Evolutionary conservation across 208 protist species (phyloP), one percentile per base, ranked within the genome.

Genomic region (Crithidia fasciculata): DNA sequence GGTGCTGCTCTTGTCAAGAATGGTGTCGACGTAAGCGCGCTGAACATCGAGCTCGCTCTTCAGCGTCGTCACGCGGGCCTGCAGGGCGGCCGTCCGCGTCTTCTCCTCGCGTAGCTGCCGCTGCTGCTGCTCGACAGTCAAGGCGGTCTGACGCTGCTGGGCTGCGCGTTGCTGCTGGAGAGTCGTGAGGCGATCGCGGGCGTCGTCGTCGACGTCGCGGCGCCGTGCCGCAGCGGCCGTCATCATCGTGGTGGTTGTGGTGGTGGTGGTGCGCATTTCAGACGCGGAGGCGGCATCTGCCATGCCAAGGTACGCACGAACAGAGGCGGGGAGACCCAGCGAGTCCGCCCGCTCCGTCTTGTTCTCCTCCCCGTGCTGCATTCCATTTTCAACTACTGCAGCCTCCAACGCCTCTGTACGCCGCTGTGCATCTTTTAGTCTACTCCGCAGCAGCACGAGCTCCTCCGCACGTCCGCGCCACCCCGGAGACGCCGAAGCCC

Each of bases 401-500:
- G 49, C 67, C 13, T 39, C 49, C 2, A 68, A 19, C 45, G 52
- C 56, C 41, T 58, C 74, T 13, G 83, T 19, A 2, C 62, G 59
- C 3, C 88, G 81, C 59, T 93, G 80, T 36, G 84, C 41, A 52
- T 93, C 87, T 66, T 93, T 93, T 44, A 93, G 68, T 62, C 85
- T 87, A 37, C 81, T 70, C 74, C 85, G 84, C 45, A 95, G 76
- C 65, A 95, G 69, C 15, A 85, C 79, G 52, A 95, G 90, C 56
- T 91, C 85, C 77, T 91, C 84, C 3, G 88, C 90, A 15, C 90
- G 78, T 37, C 90, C 88, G 4, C 76, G 67, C 88, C 90, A 95
- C 10, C 85, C 87, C 3, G 67, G 2, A 49, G 45, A 95, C 10
- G 83, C 87, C 2, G 67, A 49, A 0, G 45, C 41, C 16, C 69